These are phyloP conservation scores for Termitomyces heimii DNA, from an alignment of 768 basidiomycete genomes.

Conservation along the genomic window DNA sequence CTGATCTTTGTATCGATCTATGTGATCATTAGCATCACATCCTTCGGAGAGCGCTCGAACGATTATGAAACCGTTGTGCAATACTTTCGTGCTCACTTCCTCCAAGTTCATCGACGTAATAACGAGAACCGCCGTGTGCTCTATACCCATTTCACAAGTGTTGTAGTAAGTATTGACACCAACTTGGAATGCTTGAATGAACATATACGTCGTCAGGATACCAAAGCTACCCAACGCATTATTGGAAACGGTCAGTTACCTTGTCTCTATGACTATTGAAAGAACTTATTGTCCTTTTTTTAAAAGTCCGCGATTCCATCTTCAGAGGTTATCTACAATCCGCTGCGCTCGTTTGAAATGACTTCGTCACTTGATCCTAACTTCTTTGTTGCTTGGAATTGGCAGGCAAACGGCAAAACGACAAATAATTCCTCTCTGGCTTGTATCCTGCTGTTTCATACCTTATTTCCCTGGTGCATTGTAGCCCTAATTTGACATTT, in stretches of 20 bases:
- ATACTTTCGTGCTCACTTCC: conserved; percentile 85
- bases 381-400: conserved; percentile 1
- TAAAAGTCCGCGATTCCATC: conserved; percentile 64
- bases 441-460: conserved; percentile 5
- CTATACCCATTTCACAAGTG: conserved; percentile 78
- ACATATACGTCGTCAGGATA: conserved; percentile 43
- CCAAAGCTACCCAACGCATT: conserved; percentile 77
- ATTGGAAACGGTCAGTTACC: conserved; percentile 65
- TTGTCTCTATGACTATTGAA: background rate
- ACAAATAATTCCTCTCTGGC: conserved; percentile 2
- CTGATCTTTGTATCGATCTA: background rate
- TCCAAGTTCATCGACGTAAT: conserved; percentile 74
- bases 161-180: conserved; percentile 45
- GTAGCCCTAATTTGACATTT: conserved; percentile 8
- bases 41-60: conserved; percentile 75
- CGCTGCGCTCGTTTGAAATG: conserved; percentile 54
- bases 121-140: conserved; percentile 78
- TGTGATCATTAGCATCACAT: conserved; percentile 54
- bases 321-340: conserved; percentile 72
- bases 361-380: background rate
- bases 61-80: conserved; percentile 77
- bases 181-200: background rate
- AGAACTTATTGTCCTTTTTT: conserved; percentile 9
- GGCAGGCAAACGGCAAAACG: background rate
- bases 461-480: conserved; percentile 3